phyloP scores from a whole-genome alignment of 2,329 filamentous ascomycete genomes.

The Curvularia verruculosa region DNA sequence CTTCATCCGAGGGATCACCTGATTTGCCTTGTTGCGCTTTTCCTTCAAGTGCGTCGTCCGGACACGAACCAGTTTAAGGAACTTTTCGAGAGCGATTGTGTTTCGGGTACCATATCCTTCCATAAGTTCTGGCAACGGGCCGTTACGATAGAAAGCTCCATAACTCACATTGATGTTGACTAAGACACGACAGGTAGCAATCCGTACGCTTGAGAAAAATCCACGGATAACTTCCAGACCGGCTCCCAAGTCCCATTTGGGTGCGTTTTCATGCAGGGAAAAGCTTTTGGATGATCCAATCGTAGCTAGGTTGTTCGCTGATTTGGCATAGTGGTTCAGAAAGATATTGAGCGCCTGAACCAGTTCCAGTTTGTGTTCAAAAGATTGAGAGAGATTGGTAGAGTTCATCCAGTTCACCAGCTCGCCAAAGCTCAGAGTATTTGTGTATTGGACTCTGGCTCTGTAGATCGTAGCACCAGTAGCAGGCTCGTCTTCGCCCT shows the following conservation, averaged over 20 bases:
- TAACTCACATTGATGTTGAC: slow-evolving; percentile 67
- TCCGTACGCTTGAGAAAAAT: slow-evolving; percentile 65
- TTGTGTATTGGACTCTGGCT: slow-evolving; percentile 23
- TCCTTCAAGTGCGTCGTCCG: slow-evolving; percentile 45
- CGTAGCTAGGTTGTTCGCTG: slow-evolving; percentile 48
- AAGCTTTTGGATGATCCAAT: slow-evolving; percentile 57
- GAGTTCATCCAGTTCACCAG: slow-evolving; percentile 57
- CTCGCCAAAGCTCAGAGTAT: slow-evolving; percentile 31
- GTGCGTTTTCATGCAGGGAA: slow-evolving; percentile 47
- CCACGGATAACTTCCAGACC: slow-evolving; percentile 64
- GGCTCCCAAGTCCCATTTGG: slow-evolving; percentile 50
- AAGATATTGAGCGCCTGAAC: slow-evolving; percentile 65
- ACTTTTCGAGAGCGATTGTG: slow-evolving; percentile 36
- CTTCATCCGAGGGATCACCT: slow-evolving; percentile 47
- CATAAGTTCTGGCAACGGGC: slow-evolving; percentile 44
- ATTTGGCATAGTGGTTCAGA: slow-evolving; percentile 57
- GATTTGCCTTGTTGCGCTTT: slow-evolving; percentile 40
- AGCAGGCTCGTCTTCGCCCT: slow-evolving; percentile 28
- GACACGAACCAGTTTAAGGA: slow-evolving; percentile 48
- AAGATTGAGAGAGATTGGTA: slow-evolving; percentile 44
- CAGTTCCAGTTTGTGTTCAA: slow-evolving; percentile 54
- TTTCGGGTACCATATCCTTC: slow-evolving; percentile 19
- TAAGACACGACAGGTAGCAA: slow-evolving; percentile 62
- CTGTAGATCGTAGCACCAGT: slow-evolving; percentile 19
- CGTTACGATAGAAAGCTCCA: slow-evolving; percentile 60